phyloP scores from a whole-genome alignment of 139 green algal species.

The Chlorella sp. region DNA sequence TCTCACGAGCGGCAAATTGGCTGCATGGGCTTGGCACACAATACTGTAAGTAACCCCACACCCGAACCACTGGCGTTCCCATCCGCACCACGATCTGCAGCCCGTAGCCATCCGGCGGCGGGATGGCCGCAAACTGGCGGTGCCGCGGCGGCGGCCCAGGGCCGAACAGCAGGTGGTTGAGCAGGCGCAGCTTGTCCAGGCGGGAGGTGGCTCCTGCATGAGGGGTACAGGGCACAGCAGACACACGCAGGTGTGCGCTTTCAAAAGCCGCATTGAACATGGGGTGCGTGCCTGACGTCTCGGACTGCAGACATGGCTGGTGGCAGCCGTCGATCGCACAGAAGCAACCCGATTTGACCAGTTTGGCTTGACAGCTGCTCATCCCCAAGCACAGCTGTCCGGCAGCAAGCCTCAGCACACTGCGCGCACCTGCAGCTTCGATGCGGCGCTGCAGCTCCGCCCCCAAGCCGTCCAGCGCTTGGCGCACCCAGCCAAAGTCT shows the following conservation, averaged over 20 bases:
- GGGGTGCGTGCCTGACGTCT: too few species aligned
- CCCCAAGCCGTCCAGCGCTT: constrained; percentile 33
- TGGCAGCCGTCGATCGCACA: too few species aligned
- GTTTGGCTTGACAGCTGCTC: too few species aligned
- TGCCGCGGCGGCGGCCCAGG: neutral
- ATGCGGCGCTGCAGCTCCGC: constrained; percentile 43
- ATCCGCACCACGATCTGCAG: constrained; percentile 26
- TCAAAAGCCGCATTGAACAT: too few species aligned
- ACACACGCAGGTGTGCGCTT: too few species aligned
- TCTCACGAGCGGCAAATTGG: too few species aligned
- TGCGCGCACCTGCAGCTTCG: neutral
- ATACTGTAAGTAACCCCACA: neutral
- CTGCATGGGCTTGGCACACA: too few species aligned
- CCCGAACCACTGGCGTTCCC: neutral
- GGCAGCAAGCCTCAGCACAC: too few species aligned
- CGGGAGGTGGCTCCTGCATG: neutral
- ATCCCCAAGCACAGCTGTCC: too few species aligned
- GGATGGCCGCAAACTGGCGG: neutral
- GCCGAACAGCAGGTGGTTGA: constrained; percentile 58
- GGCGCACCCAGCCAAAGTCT: constrained; percentile 22
- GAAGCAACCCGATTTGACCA: too few species aligned
- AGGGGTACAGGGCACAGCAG: too few species aligned
- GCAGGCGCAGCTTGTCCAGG: constrained; percentile 37
- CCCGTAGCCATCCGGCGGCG: constrained; percentile 29
- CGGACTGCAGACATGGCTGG: too few species aligned